Conservation (phyloP, 495 filamentous ascomycete genomes). For the Penicillium alfredii region DNA sequence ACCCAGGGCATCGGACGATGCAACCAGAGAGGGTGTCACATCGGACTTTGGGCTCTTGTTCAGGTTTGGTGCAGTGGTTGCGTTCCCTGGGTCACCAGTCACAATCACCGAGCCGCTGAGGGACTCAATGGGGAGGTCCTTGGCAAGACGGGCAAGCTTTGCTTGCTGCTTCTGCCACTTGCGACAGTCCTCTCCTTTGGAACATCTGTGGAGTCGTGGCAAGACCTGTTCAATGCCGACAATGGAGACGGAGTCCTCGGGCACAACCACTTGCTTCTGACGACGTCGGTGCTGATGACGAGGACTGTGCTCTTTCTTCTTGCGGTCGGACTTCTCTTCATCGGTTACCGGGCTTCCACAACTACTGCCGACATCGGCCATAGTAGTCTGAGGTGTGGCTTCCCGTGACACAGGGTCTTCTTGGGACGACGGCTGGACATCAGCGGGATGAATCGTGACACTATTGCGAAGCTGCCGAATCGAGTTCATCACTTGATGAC, state of each 20-base stretch:
- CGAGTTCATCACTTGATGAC: constrained; percentile 77
- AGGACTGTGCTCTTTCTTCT: constrained; percentile 34
- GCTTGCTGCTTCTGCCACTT: constrained; percentile 69
- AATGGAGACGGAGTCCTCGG: constrained; percentile 80
- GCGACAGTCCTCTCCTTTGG: constrained; percentile 82
- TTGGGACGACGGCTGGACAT: not conserved
- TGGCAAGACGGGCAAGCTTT: constrained; percentile 13
- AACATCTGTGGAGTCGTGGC: constrained; percentile 78
- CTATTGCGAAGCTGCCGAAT: constrained; percentile 66
- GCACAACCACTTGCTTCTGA: constrained; percentile 58
- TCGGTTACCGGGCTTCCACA: constrained; percentile 23
- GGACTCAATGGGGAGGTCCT: constrained; percentile 14
- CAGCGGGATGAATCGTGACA: constrained; percentile 22
- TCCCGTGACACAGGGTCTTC: constrained; percentile 7
- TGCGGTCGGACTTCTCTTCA: constrained; percentile 23
- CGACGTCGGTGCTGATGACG: constrained; percentile 32
- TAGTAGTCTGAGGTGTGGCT: constrained; percentile 32
- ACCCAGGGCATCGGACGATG: constrained; percentile 84
- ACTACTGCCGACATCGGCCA: constrained; percentile 14
- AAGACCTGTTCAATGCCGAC: constrained; percentile 86
- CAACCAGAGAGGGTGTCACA: constrained; percentile 64
- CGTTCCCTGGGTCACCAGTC: constrained; percentile 65
- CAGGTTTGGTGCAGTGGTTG: constrained; percentile 48
- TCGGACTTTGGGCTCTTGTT: constrained; percentile 31
- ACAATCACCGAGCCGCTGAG: constrained; percentile 35